Evolutionary conservation across 257 asterid species (phyloP), one percentile per base, ranked within the genome.

Genomic region (Voacanga thouarsii): DNA sequence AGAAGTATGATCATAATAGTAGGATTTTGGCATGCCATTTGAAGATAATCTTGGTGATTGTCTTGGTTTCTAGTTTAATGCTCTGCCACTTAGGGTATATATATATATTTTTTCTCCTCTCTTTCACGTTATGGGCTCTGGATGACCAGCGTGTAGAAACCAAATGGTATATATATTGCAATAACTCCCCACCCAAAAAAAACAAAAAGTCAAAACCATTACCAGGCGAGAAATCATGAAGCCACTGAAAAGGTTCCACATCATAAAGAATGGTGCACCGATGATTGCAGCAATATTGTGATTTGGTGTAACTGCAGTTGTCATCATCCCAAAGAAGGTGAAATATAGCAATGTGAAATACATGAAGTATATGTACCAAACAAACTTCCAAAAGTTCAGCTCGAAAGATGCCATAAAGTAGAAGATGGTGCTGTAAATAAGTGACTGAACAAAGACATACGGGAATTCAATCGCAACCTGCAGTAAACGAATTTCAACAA

Each of bases 241-340:
- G n/a, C 98, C 98, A 28, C 97, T 89, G 85, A 94, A 94, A 83
- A 94, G 96, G 84, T 92, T 94, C 97, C 97, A 94, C 50, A 94
- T 89, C 94, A 91, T 91, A 87, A 90, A 94, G 87, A 92, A 92
- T 37, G 97, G 97, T 73, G 97, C 98, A 44, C 91, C 88, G 47
- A 91, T 81, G 79, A 94, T 87, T 77, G 97, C 92, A 21, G 97
- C 97, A 65, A 94, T 90, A 6, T 94, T 91, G 83, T 92, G 97
- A 81, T 94, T 92, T 78, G 98, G 98, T 0, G 98, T 89, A 80
- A 89, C 92, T 0, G 98, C 94, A 47, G 97, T 91, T 26, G 96
- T 94, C 98, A 94, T 94, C 98, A 94, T 94, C 63, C 98, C 98
- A 15, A 87, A 92, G 30, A 86, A 89, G 78, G 98, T 94, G 92